Base-by-base conservation (phyloP, 495 filamentous ascomycete species). In the Penicillium odoratum region DNA sequence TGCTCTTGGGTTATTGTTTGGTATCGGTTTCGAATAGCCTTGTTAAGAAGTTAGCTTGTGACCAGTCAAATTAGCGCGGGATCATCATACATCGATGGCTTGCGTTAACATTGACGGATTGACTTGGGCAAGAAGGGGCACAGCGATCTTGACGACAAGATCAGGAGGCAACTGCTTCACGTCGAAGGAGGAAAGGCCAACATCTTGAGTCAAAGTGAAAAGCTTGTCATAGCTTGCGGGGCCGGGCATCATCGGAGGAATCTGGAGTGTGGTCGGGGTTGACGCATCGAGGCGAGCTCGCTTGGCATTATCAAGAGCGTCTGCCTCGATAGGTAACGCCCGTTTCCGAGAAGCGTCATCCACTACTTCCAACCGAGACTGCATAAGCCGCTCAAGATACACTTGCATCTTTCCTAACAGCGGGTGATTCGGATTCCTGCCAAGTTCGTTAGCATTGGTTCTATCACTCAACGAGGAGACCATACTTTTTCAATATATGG, bases 141-240 rank as follows among this genome's bases (percentile, higher is more conserved):
- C 80, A 10, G 87, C 83, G 42, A 98, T 92, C 56, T 83, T 86
- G 31, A 92, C 80, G 1, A 94, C 83, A 8, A 96, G 67, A 51
- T 90, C 83, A 18, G 81, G 73, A 4, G 92, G 90, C 36, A 97
- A 74, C 46, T 86, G 82, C 51, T 85, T 84, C 18, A 93, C 93
- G 69, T 97, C 89, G 70, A 98, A 97, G 0, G 75, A 80, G 31
- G 85, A 90, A 18, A 95, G 73, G 6, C 79, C 87, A 31, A 77
- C 71, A 69, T 95, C 92, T 43, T 80, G 78, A 3, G 89, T 94
- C 21, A 98, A 74, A 7, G 90, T 96, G 68, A 89, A 99, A 5
- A 98, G 75, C 45, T 93, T 85, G 6, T 88, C 86, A 56, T 87
- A 82, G 61, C 83, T 93, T 55, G 87, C 83, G 13, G 89, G 89